Conservation (phyloP, 139 green algal species). For the Auxenochlorella pyrenoidosa region DNA sequence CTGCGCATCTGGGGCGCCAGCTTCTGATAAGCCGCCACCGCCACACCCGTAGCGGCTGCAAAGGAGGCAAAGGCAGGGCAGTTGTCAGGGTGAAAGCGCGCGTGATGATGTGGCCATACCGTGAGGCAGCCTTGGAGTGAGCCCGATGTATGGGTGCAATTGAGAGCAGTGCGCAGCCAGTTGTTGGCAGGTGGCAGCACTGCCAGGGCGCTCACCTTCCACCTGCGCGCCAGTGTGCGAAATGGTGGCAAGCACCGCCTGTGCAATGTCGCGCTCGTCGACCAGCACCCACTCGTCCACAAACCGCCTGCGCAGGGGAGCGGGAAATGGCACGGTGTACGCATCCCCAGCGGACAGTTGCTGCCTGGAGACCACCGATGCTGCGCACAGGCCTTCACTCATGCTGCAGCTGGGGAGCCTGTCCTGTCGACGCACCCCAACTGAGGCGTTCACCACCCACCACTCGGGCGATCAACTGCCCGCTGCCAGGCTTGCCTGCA, state of each 20-base stretch:
- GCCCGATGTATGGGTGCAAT: too few relatives aligned
- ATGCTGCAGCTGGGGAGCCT: too few relatives aligned
- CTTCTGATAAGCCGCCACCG: constrained; percentile 58
- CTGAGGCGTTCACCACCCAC: too few relatives aligned
- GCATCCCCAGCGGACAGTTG: too few relatives aligned
- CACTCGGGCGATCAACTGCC: too few relatives aligned
- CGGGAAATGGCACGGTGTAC: too few relatives aligned
- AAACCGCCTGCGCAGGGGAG: background rate
- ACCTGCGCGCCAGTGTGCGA: constrained; percentile 57
- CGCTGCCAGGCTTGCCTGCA: constrained; percentile 19
- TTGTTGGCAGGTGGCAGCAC: background rate
- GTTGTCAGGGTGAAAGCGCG: background rate
- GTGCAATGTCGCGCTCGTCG: constrained; percentile 68
- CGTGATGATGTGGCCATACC: background rate
- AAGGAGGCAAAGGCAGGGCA: background rate
- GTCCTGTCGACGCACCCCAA: too few relatives aligned
- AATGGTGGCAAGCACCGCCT: constrained; percentile 58
- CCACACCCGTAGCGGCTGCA: constrained; percentile 61
- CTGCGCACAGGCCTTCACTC: too few relatives aligned
- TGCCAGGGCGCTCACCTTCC: constrained; percentile 49
- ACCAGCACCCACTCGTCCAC: constrained; percentile 65
- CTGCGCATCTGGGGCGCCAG: constrained; percentile 26
- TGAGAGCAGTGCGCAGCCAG: background rate
- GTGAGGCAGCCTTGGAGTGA: too few relatives aligned
- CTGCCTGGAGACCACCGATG: too few relatives aligned